phyloP scores from a whole-genome alignment of 208 protist species.

The Wallacemonas sp. region DNA sequence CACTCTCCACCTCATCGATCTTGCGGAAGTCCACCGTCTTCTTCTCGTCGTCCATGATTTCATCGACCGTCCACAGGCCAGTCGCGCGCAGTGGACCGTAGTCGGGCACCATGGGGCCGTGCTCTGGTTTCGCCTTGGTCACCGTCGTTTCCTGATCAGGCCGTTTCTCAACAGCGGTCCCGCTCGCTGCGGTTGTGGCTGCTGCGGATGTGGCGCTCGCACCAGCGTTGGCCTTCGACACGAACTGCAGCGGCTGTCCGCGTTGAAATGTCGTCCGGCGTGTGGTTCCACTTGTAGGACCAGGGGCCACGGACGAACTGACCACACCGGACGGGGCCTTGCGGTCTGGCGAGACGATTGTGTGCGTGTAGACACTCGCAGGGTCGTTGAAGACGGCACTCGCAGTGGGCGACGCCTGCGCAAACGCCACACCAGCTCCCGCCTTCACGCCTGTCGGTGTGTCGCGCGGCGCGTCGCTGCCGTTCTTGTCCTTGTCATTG shows the following conservation, averaged over 20 bases:
- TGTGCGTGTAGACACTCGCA: slow-evolving; percentile 37
- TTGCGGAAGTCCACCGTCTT: slow-evolving; percentile 83
- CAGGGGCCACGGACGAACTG: slow-evolving; percentile 10
- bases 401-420: background rate
- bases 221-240: background rate
- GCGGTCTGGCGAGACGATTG: slow-evolving; percentile 29
- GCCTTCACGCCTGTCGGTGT: background rate
- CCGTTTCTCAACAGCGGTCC: background rate
- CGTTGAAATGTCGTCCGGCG: background rate
- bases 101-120: slow-evolving; percentile 68
- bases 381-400: slow-evolving; percentile 4
- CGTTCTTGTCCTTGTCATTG: background rate
- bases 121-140: slow-evolving; percentile 27
- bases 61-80: slow-evolving; percentile 77
- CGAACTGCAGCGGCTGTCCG: background rate
- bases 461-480: background rate
- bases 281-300: background rate
- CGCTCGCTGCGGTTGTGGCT: background rate
- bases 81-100: slow-evolving; percentile 78
- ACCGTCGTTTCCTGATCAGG: slow-evolving; percentile 17
- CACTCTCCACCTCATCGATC: slow-evolving; percentile 89
- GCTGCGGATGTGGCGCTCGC: too few relatives aligned
- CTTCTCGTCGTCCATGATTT: slow-evolving; percentile 67
- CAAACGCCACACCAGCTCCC: slow-evolving; percentile 19
- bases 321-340: slow-evolving; percentile 32